Base-by-base conservation (phyloP, 768 basidiomycete genomes). In the Crepidotus variabilis region DNA sequence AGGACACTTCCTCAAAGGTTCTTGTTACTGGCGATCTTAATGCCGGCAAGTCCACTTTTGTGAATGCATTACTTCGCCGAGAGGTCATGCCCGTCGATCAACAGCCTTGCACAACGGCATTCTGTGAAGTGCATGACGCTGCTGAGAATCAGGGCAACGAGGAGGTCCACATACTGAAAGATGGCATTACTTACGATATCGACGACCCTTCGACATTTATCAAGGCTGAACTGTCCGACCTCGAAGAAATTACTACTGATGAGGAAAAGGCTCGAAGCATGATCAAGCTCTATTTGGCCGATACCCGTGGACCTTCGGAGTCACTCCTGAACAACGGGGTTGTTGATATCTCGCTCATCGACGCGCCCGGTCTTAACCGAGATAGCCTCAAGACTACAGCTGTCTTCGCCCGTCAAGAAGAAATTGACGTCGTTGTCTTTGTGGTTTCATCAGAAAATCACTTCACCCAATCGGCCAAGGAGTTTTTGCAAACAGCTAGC, bases 391-490 rank as follows among this genome's bases (percentile, higher is more conserved):
- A 96, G 75, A 99, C 97, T 1, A 99, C 96, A 2, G 92, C 93
- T 6, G 77, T 97, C 51, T 98, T 99, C 63, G 84, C 95, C 33
- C 90, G 94, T 16, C 97, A 98, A 71, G 90, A 95, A 67, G 95
- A 98, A 73, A 98, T 99, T 47, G 97, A 99, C 69, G 96, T 99
- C 21, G 85, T 99, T 56, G 96, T 99, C 55, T 99, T 98, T 69
- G 94, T 98, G 62, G 94, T 97, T 50, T 94, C 92, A 0, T 94
- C 97, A 2, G 95, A 97, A 75, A 98, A 99, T 71, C 96, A 98
- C 77, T 96, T 99, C 71, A 99, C 97, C 0, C 81, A 95, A 18
- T 96, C 94, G 3, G 90, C 94, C 13, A 92, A 89, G 68, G 94
- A 98, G 69, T 98, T 99, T 79, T 80, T 99, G 48, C 82, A 77